Evolutionary conservation across 257 asterid genomes (phyloP).

Genomic region (Solanum commersonii): DNA sequence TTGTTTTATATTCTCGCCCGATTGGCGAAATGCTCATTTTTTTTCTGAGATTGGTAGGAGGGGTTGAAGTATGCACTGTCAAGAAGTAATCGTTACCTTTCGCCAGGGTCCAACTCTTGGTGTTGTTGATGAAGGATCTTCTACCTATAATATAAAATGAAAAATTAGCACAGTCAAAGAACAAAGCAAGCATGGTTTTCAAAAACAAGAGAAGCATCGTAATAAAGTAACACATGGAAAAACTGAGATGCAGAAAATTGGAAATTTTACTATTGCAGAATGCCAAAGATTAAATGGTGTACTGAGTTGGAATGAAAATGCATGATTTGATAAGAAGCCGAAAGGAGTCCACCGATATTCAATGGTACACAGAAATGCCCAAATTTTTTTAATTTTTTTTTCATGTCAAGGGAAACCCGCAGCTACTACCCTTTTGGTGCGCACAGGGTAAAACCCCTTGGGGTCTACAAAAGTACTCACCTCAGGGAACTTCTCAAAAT

Average conservation of each 20-base stretch:
- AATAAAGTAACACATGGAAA: not conserved
- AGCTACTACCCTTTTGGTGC: no score
- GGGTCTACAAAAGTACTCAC: conserved; percentile 23
- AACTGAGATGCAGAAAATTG: not conserved
- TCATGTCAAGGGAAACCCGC: no score
- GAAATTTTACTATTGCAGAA: not conserved
- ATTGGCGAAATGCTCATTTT: not conserved
- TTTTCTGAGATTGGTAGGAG: not conserved
- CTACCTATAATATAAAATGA: conserved; percentile 35
- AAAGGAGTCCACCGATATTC: not conserved
- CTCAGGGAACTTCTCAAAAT: conserved; percentile 86
- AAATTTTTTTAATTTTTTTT: no score
- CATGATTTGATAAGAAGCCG: not conserved
- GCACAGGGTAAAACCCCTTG: no score
- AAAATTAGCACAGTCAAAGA: not conserved
- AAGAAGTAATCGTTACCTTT: conserved; percentile 41
- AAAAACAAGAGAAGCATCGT: not conserved
- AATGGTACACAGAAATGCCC: not conserved
- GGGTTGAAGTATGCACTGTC: not conserved
- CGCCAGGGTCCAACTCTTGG: conserved; percentile 98
- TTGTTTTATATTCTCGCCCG: not conserved
- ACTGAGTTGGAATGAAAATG: not conserved
- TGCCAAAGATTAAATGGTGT: not conserved
- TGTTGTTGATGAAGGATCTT: conserved; percentile 48
- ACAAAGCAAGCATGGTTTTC: not conserved